phyloP scores from a whole-genome alignment of 179 eudicot species.

The Silene coronaria region DNA sequence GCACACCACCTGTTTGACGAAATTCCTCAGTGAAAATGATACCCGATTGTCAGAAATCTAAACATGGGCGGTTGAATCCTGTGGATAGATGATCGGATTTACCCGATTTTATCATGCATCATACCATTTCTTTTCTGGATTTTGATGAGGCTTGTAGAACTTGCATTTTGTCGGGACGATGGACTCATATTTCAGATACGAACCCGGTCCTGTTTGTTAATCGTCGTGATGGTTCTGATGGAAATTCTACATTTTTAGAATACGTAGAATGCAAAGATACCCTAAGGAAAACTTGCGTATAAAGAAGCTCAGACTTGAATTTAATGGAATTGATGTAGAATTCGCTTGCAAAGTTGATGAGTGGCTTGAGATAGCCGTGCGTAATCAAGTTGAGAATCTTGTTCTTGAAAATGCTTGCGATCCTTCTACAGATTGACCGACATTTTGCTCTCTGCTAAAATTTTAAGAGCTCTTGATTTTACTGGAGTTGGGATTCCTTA shows the following conservation, averaged over 20 bases:
- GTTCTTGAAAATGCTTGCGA: too few relatives aligned
- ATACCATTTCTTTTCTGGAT: constrained; percentile 4
- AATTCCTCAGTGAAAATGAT: background rate
- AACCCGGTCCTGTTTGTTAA: background rate
- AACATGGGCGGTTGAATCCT: background rate
- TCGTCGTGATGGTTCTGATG: background rate
- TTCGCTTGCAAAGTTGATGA: background rate
- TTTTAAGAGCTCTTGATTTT: background rate
- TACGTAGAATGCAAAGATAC: background rate
- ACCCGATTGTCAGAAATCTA: background rate
- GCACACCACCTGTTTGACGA: constrained; percentile 17
- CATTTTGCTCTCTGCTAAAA: background rate
- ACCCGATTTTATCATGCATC: constrained; percentile 2
- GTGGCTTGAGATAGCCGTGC: background rate
- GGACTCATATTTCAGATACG: background rate
- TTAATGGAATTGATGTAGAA: background rate
- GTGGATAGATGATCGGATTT: background rate
- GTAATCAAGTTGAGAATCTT: background rate
- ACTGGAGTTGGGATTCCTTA: background rate
- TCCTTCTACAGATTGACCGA: too few relatives aligned
- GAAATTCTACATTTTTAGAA: background rate
- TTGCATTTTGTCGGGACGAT: constrained; percentile 6
- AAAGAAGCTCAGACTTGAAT: background rate
- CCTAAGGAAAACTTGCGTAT: background rate
- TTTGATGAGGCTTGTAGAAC: background rate